Evolutionary conservation across 2,329 filamentous ascomycete genomes (phyloP), one percentile per base, ranked within the genome.

Genomic region (Alternaria sp.): DNA sequence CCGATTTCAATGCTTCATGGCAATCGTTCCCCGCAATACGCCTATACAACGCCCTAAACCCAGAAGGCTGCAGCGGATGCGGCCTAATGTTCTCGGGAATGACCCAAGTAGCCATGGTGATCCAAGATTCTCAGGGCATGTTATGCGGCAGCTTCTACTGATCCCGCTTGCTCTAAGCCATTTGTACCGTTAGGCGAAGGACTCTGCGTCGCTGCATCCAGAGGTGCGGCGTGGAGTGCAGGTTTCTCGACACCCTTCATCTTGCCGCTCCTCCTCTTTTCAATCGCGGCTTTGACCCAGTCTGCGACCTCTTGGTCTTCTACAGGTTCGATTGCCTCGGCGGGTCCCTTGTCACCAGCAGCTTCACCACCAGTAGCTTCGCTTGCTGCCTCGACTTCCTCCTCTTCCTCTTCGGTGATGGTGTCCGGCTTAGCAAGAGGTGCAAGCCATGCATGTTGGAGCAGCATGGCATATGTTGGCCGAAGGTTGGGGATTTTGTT

Each of bases 401-500:
- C 88, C 73, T 92, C 90, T 16, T 87, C 86, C 71, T 89, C 89
- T 77, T 92, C 89, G 0, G 85, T 80, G 62, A 93, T 92, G 1
- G 88, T 91, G n/a, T 88, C 85, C 2, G 92, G 92, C 68, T 93
- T 91, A 64, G 89, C 87, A 38, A 97, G 83, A 1, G 87, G 84
- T 8, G 88, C 85, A 5, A 99, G 85, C 95, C 95, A 99, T 28
- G 92, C 88, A 75, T 98, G 94, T 71, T 92, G 88, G 11, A 99
- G 85, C 5, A 99, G 86, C 84, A 92, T 93, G 52, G 90, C 88
- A 76, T 99, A 99, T 0, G 91, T 95, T n/a, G 94, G 94, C n/a
- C 95, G 89, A 61, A 96, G 87, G 68, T 92, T 91, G 8, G 95
- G 92, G 22, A 92, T 91, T 79, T 99, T 99, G 83, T 97, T 93